Base-by-base conservation (phyloP, 2,329 filamentous ascomycete species). In the Nigrospora oryzae region DNA sequence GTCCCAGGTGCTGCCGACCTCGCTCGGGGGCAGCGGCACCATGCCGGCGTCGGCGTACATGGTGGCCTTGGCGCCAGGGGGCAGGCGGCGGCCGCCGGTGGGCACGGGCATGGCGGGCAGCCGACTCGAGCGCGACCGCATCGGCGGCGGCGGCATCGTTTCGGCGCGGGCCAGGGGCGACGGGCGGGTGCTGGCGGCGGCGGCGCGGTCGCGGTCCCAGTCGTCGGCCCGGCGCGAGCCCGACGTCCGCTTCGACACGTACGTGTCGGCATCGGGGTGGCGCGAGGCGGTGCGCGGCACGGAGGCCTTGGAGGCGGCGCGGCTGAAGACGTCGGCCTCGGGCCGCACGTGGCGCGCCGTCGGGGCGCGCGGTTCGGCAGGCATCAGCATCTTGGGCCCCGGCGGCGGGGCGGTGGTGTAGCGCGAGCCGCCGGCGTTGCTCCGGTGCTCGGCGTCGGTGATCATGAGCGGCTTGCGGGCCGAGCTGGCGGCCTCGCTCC, bases 361-460 rank as follows among this genome's bases (percentile, higher is more conserved):
- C 5, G 23, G 23, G 23, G 23, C 23, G 5, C 23, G 23, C 23
- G 23, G 7, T 4, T 28, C 23, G 8, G 23, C 23, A 7, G 23
- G 23, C 23, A 28, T 28, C 23, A 28, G 23, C 23, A 28, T 28
- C 8, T 28, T 28, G 23, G 23, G 8, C 23, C 2, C 23, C 23
- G 23, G 54, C 50, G 51, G 59, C 31, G 62, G 57, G 36, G 57
- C 49, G 32, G 53, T 49, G 44, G 52, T 57, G 44, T 60, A 53
- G 45, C 62, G 63, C n/a, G 67, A 67, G 38, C 60, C 15, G 34
- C 34, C 34, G 4, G 57, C 61, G 36, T 63, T 63, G 53, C 69
- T 73, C 44, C 61, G 63, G 44, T 65, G 59, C 45, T 73, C 72
- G 4, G 54, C 49, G 8, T 74, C 68, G 11, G 57, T 58, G 44